Base-by-base conservation (phyloP, 176 grass and related monocot genomes). In the Elymus sibiricus region DNA sequence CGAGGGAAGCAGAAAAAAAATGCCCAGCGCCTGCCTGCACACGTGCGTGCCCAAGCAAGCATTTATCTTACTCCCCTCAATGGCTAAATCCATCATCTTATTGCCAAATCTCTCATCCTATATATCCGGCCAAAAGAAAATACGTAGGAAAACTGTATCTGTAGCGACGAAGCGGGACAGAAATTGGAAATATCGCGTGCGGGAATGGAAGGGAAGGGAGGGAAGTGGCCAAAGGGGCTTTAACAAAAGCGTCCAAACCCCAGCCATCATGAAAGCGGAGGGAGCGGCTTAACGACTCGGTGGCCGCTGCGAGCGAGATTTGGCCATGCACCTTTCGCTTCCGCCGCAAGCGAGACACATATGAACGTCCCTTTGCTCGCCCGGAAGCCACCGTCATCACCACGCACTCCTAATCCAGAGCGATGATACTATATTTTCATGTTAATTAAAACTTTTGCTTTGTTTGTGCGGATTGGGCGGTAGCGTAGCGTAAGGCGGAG, bases 281-380 rank as follows among this genome's bases (percentile, higher is more conserved):
- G 26, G 61, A 34, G 21, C 31, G 11, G 38, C 39, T 67, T 79
- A 12, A 42, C 22, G 38, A 46, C 38, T 12, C 69, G 13, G 37
- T 24, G 37, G 62, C 28, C 64, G 64, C 27, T 16, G 17, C 37
- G 5, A 26, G 11, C 46, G 51, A 8, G 27, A 26, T 71, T 73
- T 44, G 59, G 67, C 38, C 25, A 39, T 61, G 53, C 17, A 19
- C 47, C 29, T 22, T 19, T 79, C 84, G 84, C 84, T 65, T 83
- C 80, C 84, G 6, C 12, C 6, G 84, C 80, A 79, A 74, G 84
- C 80, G 12, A 90, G 11, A 43, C 25, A 65, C 79, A 74, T 29
- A 64, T 27, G 42, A 74, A 58, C 56, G 26, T 86, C 79, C 79
- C 9, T 82, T 81, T 68, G 31, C 8, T 11, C 22, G 35, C 19